Evolutionary conservation across 2,329 filamentous ascomycete genomes (phyloP), one percentile per base, ranked within the genome.

Genomic region (Aspergillus intermedius): DNA sequence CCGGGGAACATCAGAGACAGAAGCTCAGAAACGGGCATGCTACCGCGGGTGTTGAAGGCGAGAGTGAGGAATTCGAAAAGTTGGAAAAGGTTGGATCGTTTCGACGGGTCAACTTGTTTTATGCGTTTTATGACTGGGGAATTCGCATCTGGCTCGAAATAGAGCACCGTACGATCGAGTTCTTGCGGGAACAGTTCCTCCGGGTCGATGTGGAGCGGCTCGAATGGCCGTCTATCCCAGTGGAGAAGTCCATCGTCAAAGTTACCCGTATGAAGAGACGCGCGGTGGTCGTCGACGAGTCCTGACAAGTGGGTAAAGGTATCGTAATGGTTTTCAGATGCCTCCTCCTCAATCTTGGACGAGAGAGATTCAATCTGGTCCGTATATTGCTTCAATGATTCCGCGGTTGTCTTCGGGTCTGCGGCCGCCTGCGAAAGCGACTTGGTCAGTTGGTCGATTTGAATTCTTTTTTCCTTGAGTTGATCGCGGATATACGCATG

Each of bases 161-260:
- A 67, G 8, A 69, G 46, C 10, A 71, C 50, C 0, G 64, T 60
- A 5, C 64, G 60, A 5, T 69, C 56, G 15, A 56, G 55, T 5
- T 55, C 51, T 3, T 77, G 72, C 1, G 88, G 88, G 63, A 77
- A 88, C 59, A 88, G 84, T 55, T 95, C 90, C 1, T 77, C 60
- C 0, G 67, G 45, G 4, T 72, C 51, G 2, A 80, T 77, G 21
- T 72, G 66, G 13, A 95, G 72, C 0, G 88, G 86, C 59, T 95
- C 88, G 59, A 81, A 82, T 2, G 74, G 69, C 13, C 90, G 82
- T 1, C 78, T 76, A 65, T 95, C 88, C 81, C 84, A 91, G 22
- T 74, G 59, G 3, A 91, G 65, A 1, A 76, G 58, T 0, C 81
- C 78, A 1, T 64, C 77, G 72, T 44, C 69, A 63, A 58, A 77